Evolutionary conservation across 345 rosid species (phyloP), one percentile per base, ranked within the genome.

Genomic region (Aurinia saxatilis): DNA sequence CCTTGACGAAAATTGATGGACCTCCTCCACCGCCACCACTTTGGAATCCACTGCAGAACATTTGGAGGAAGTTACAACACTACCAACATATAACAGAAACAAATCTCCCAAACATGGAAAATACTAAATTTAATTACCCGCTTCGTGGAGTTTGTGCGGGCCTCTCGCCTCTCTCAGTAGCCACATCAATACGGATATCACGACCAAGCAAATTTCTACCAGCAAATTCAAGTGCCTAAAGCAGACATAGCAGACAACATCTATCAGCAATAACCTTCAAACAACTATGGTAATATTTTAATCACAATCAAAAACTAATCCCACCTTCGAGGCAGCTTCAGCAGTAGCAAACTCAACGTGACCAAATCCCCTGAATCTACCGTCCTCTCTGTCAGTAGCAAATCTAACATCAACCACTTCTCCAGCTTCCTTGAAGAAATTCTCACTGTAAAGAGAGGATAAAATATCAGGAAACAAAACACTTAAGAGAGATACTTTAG

Each of bases 341-440:
- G 55, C 63, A 0, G 92, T 56, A 16, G 85, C 72, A 73, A 93
- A 93, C 68, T 90, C 96, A 70, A 90, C 95, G 63, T 90, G 95
- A 12, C 92, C 95, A 65, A 50, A 90, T 0, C 99, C 97, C 77
- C 63, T 87, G 31, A 81, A 80, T 4, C 75, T 74, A 36, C 81
- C 87, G 46, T 72, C 76, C 0, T 87, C 91, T 1, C 46, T 51
- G 27, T 60, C 75, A 6, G 70, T n/a, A 14, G 87, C 66, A 11
- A 93, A 71, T 59, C 96, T 88, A 5, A 90, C 81, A 76, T 87
- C 96, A 60, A 77, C 81, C 17, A 87, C 31, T 74, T 90, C 90
- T 19, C 87, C 97, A 49, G 19, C 83, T 48, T 44, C 84, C 64
- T 83, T 73, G 65, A 90, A 93, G 84, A 93, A 90, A 42, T 76